Evolutionary conservation across 345 rosid species (phyloP), one percentile per base, ranked within the genome.

Genomic region (Bretschneidera sinensis): DNA sequence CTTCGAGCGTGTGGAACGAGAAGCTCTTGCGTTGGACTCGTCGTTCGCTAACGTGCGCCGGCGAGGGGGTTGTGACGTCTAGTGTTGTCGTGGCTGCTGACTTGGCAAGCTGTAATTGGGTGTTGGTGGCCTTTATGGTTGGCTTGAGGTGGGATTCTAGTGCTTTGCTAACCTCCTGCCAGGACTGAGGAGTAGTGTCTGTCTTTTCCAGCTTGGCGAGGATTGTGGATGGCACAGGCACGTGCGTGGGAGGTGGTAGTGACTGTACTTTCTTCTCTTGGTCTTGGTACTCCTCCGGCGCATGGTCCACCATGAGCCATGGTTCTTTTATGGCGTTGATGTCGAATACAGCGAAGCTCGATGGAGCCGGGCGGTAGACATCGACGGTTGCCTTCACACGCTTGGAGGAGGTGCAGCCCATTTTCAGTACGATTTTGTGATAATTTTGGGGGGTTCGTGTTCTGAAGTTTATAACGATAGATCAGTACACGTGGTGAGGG

Each of bases 151-250:
- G 58, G 1, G 64, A 80, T 63, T 85, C 84, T 0, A 95, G 71
- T 19, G 91, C 85, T 62, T 88, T 91, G 58, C 96, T 91, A 49
- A 95, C 95, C 35, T 95, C 99, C 16, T 82, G 91, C 98, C 99
- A 91, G 5, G 99, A 78, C 49, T 77, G 85, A 65, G 98, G 96
- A 62, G 85, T 70, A 13, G 77, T 16, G 1, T 81, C 96, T 21
- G 78, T 53, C 58, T 65, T 79, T 33, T 69, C 69, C 64, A 82
- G 84, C 68, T 85, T 90, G 28, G 88, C 88, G 4, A 77, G 80
- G 24, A 86, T 63, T 0, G 67, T 64, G 25, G 75, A 51, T 0
- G 87, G 96, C 2, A 78, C 49, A 39, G 52, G 68, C 7, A 68
- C 33, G 47, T n/a, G n/a, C n/a, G n/a, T n/a, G n/a, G n/a, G n/a